Base-by-base conservation (phyloP, 202 grass and related monocot species). In the Eragrostis tef region DNA sequence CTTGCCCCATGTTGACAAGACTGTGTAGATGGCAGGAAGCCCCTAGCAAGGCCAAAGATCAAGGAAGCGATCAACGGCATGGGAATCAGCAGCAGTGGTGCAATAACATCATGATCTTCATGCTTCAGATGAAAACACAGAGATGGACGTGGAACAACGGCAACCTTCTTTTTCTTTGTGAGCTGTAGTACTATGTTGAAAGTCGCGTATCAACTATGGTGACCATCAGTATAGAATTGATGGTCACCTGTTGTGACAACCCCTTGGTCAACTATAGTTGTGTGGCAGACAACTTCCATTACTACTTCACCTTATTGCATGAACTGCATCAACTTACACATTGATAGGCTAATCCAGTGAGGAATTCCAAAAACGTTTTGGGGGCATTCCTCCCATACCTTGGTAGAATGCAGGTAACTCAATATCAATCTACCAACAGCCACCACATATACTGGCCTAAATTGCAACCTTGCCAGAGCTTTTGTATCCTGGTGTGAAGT, bases 401-500 rank as follows among this genome's bases (percentile, higher is more conserved):
- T 73, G 26, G 62, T 39, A 7, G 46, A 61, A 49, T 60, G 7
- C 1, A 26, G n/a, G n/a, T 41, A 58, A 45, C 53, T 71, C 53
- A 27, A 62, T 64, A 46, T 52, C n/a, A 52, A 6, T 6, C 56
- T 73, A 6, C 31, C n/a, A 56, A 45, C 4, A 80, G 25, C 4
- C 20, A 58, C 66, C 7, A 67, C n/a, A 50, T 20, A 10, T 10
- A 60, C 57, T 60, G 20, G 54, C 54, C 54, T 5, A 36, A 21
- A 26, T 59, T 74, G 41, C 53, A 60, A 24, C 64, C 60, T 60
- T 25, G 41, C 17, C 25, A 47, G 69, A 85, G 54, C 54, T 31
- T 29, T 79, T 8, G 39, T 56, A 70, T 45, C 21, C 36, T 61
- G 64, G 51, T 70, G 48, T 53, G 26, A 82, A 82, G 64, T 52